Evolutionary conservation across 495 filamentous ascomycete genomes (phyloP), one percentile per base, ranked within the genome.

Genomic region (Bathelium albidoporum): DNA sequence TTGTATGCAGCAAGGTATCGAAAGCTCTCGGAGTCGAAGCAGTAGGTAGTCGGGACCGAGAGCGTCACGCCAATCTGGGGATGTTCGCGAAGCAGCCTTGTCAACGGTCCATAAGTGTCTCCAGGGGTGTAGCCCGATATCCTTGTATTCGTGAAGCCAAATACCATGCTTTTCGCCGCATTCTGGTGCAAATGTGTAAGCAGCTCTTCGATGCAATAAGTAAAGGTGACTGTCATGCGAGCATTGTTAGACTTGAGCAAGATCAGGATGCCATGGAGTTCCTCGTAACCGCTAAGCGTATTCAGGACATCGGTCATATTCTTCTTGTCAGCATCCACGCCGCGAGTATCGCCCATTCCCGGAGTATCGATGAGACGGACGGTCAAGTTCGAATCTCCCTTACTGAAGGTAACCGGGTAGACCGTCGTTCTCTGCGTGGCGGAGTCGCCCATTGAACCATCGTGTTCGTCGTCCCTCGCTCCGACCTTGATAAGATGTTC

Each of bases 1-100:
- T 75, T 77, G 31, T 62, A 58, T 2, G 77, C 77, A 1, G 76
- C 77, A 0, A 80, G 66, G 53, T 73, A 80, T 0, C 77, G 75
- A 59, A 80, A 80, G 53, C 72, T 75, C 62, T 79, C 77, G 0
- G 77, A 79, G 61, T 80, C 77, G 32, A 80, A 79, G 55, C 76
- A 79, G 58, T 77, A 80, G 0, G 67, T 69, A 14, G 66, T 76
- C 1, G 72, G n/a, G 0, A 32, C 45, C 0, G 45, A 60, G 1
- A 77, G 71, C 0, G 36, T 28, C 0, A 77, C 39, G 5, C 68
- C 58, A 22, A 76, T 65, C 10, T 72, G 68, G 1, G 24, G 60
- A 32, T 74, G 63, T 14, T 72, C 58, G 14, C 31, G 49, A 4
- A 80, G 67, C 0, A 78, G 63, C 0, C 55, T 31, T 45, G 73